Base-by-base conservation (phyloP, 2,329 filamentous ascomycete species). In the Ophiostoma perfectum region DNA sequence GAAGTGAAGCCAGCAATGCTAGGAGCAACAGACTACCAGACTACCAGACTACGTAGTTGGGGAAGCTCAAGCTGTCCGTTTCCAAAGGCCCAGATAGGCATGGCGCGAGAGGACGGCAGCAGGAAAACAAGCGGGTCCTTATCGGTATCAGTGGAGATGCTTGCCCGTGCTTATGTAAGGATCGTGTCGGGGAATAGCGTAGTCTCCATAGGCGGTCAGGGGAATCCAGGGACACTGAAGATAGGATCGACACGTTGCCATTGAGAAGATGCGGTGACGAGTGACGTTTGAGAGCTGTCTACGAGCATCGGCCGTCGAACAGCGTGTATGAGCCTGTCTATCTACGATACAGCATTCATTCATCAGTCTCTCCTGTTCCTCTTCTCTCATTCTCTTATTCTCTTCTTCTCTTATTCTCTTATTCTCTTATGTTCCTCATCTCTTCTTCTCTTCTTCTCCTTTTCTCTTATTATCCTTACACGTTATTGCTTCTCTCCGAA, bases 1-100 rank as follows among this genome's bases (percentile, higher is more conserved):
- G 7, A 16, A 18, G 42, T 63, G 60, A 63, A 42, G 60, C 60
- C 60, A 63, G 60, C 60, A 44, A 41, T 38, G 58, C 58, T 62
- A 27, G 58, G 39, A 16, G 58, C 16, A n/a, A n/a, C 47, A n/a
- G 6, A 52, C 7, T 52, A 52, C n/a, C 47, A n/a, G 6, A 52
- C 7, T 52, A 52, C n/a, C 36, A 41, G 16, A 41, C 38, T 39
- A 63, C 58, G 58, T 63, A 49, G 52, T 65, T 58, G 44, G 65
- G 58, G 65, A 67, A 69, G 68, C 71, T 70, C 70, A 73, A 75
- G 73, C 74, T 75, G 74, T 73, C 74, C 73, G 70, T 71, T 75
- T 73, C 71, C 39, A 62, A 66, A 49, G 41, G 66, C 69, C 66
- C n/a, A 68, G 69, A 68, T 27, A 42, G 70, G 66, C 44, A 60